Conservation (phyloP, 2,329 filamentous ascomycete genomes). For the Fusarium secorum region DNA sequence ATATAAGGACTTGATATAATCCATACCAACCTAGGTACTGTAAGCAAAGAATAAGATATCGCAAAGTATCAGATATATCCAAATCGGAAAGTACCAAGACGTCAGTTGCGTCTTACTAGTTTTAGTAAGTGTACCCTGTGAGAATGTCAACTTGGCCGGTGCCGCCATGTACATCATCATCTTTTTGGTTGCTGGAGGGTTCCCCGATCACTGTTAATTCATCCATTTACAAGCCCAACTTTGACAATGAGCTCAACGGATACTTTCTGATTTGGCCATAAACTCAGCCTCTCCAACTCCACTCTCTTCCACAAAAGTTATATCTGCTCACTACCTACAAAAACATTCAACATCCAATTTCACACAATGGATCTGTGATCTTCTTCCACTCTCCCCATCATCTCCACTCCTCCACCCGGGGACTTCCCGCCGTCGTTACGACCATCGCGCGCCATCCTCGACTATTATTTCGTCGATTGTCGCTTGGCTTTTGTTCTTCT, state of each 20-base stretch:
- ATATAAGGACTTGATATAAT: neutral
- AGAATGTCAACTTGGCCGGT: constrained; percentile 1
- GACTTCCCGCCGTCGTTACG: neutral
- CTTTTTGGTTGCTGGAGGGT: neutral
- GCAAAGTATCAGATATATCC: neutral
- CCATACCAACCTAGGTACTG: too few relatives aligned
- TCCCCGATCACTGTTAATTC: constrained; percentile 16
- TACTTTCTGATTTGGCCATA: neutral
- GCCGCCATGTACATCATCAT: constrained; percentile 30
- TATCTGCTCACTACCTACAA: neutral
- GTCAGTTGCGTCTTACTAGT: neutral
- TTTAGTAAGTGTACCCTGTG: constrained; percentile 1
- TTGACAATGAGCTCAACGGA: neutral
- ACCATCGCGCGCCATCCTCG: constrained; percentile 18
- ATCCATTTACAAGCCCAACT: constrained; percentile 15
- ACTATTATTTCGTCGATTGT: constrained; percentile 12
- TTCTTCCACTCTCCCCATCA: constrained; percentile 2
- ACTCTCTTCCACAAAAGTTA: neutral
- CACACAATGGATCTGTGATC: neutral
- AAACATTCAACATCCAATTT: neutral
- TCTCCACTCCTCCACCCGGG: constrained; percentile 38
- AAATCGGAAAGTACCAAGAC: neutral
- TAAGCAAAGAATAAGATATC: neutral
- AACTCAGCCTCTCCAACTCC: neutral
- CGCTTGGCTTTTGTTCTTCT: neutral